phyloP scores from a whole-genome alignment of 2,329 filamentous ascomycete species.

The Diaporthe citriasiana region DNA sequence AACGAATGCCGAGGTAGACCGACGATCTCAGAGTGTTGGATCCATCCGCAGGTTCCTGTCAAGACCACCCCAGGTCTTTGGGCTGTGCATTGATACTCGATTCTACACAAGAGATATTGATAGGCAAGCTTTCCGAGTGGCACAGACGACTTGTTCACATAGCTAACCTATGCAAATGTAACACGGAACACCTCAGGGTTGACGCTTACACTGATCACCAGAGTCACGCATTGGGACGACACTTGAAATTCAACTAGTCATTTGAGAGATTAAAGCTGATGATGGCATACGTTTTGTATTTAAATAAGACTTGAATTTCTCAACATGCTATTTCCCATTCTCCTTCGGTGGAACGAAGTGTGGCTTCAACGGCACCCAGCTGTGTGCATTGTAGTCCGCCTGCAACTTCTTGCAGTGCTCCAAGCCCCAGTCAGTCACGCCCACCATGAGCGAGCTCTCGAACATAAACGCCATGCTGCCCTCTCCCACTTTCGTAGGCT shows the following conservation, averaged over 20 bases:
- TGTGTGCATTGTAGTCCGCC: conserved; percentile 82
- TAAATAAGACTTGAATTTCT: no score
- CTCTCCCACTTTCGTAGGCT: conserved; percentile 69
- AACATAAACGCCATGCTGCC: conserved; percentile 79
- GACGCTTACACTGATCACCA: no score
- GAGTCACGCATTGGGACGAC: no score
- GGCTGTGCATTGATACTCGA: background rate
- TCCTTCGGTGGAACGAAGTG: conserved; percentile 51
- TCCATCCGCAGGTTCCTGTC: background rate
- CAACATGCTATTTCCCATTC: background rate
- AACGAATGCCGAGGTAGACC: no score
- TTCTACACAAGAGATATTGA: background rate
- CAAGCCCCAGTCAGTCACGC: conserved; percentile 79
- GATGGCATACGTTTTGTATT: no score
- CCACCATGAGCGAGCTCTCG: conserved; percentile 78
- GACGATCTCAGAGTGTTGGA: background rate
- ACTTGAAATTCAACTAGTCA: no score
- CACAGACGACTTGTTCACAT: background rate
- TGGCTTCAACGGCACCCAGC: conserved; percentile 78
- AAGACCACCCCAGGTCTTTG: background rate
- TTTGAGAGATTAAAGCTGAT: no score
- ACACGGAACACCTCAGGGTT: background rate
- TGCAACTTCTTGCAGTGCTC: conserved; percentile 70
- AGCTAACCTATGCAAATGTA: background rate
- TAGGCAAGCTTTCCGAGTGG: no score